These are phyloP conservation scores for Kwoniella botswanensis DNA, from an alignment of 768 basidiomycete species.

Conservation along the genomic window DNA sequence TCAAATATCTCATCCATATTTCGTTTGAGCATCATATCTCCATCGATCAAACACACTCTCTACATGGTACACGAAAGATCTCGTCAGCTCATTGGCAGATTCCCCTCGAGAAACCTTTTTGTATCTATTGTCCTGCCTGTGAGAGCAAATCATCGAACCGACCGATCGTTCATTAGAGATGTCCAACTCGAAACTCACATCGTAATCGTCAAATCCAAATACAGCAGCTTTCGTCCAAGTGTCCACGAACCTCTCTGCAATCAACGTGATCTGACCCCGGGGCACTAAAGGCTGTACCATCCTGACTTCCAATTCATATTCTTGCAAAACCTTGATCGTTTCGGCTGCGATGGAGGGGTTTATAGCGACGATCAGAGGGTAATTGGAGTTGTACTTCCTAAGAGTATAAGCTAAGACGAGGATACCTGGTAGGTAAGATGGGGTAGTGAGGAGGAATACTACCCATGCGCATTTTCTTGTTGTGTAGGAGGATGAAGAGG, in stretches of 20 bases:
- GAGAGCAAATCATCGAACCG: no score
- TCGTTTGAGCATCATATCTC: conserved; percentile 40
- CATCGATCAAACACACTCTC: conserved; percentile 43
- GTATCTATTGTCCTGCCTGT: no score
- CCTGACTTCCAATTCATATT: conserved; percentile 28
- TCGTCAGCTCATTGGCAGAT: neutral
- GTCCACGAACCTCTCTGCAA: conserved; percentile 62
- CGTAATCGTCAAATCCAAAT: conserved; percentile 56
- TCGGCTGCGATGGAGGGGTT: conserved; percentile 66
- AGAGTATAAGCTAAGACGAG: conserved; percentile 81
- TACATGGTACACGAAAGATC: neutral
- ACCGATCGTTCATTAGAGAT: neutral
- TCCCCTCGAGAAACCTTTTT: neutral
- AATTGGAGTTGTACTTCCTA: conserved; percentile 71
- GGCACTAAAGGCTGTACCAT: conserved; percentile 29
- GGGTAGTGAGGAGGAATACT: conserved; percentile 84
- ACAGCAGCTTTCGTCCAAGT: conserved; percentile 67
- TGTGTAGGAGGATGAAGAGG: neutral
- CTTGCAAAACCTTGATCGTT: conserved; percentile 17
- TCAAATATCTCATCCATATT: conserved; percentile 43
- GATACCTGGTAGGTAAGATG: conserved; percentile 86
- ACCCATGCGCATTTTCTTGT: conserved; percentile 56
- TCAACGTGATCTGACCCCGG: conserved; percentile 24
- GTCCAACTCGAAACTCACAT: conserved; percentile 23
- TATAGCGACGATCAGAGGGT: conserved; percentile 77